These are phyloP conservation scores for Mycogone perniciosa DNA, from an alignment of 2,329 filamentous ascomycete genomes.

Conservation along the genomic window DNA sequence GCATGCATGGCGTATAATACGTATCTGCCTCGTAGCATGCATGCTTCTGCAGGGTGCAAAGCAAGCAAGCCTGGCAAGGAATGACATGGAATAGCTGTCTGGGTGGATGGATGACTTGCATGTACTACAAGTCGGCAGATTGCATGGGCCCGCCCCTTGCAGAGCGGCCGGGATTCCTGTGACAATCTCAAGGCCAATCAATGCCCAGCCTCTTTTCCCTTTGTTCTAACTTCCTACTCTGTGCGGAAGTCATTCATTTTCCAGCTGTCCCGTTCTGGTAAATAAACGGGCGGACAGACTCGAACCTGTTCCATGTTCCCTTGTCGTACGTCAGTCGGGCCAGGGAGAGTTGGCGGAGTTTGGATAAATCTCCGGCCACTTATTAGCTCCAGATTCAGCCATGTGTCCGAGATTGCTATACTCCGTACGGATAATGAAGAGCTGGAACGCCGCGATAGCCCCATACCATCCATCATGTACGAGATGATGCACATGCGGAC, in stretches of 20 bases:
- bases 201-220: neutral
- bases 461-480: neutral
- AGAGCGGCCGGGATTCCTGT: neutral
- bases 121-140: neutral
- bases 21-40: no score
- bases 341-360: no score
- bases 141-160: slow-evolving; percentile 9
- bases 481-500: neutral
- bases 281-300: no score
- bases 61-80: no score
- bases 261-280: no score
- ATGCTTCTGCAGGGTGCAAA: neutral
- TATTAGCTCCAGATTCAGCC: neutral
- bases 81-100: no score
- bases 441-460: neutral
- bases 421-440: neutral
- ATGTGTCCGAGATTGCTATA: neutral
- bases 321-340: no score
- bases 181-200: neutral
- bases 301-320: no score
- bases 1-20: no score
- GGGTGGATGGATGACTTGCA: slow-evolving; percentile 10
- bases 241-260: neutral
- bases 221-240: neutral
- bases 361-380: neutral